These are phyloP conservation scores for Sclerotinia borealis DNA, from an alignment of 2,329 filamentous ascomycete species.

Conservation along the genomic window DNA sequence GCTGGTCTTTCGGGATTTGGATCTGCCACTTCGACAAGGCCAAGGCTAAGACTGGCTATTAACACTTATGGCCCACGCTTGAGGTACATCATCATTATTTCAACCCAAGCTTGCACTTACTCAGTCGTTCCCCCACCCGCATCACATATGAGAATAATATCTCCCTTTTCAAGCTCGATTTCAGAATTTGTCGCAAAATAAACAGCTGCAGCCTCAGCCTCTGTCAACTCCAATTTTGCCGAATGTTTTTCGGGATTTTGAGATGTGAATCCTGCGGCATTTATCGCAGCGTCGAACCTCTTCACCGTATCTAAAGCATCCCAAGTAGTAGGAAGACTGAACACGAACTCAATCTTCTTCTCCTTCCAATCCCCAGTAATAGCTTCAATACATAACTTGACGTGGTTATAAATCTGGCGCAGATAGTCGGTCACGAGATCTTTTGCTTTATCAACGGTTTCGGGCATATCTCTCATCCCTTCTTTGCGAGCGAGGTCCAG, in stretches of 20 bases:
- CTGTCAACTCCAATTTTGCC: constrained; percentile 42
- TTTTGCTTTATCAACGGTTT: constrained; percentile 5
- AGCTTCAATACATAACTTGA: not conserved
- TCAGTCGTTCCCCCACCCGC: constrained; percentile 42
- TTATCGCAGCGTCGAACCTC: constrained; percentile 31
- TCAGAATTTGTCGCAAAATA: constrained; percentile 34
- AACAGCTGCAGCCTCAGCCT: constrained; percentile 49
- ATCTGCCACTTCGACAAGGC: constrained; percentile 38
- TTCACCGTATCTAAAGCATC: constrained; percentile 33
- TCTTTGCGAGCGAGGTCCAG: not conserved
- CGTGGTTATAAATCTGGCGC: not conserved
- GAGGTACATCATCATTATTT: not conserved
- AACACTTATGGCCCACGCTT: not conserved
- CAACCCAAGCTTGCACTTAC: not conserved
- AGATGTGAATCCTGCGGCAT: constrained; percentile 29
- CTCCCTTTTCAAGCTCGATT: constrained; percentile 15
- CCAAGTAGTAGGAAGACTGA: constrained; percentile 40
- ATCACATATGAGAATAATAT: constrained; percentile 45
- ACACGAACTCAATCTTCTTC: constrained; percentile 34
- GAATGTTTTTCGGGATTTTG: constrained; percentile 31
- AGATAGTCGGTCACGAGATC: not conserved
- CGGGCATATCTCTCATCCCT: constrained; percentile 1
- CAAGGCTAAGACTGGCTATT: constrained; percentile 13
- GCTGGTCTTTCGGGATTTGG: constrained; percentile 26
- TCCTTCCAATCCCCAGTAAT: constrained; percentile 46